Evolutionary conservation across 2,329 filamentous ascomycete genomes (phyloP).

Genomic region (Bimuria novae-zelandiae): DNA sequence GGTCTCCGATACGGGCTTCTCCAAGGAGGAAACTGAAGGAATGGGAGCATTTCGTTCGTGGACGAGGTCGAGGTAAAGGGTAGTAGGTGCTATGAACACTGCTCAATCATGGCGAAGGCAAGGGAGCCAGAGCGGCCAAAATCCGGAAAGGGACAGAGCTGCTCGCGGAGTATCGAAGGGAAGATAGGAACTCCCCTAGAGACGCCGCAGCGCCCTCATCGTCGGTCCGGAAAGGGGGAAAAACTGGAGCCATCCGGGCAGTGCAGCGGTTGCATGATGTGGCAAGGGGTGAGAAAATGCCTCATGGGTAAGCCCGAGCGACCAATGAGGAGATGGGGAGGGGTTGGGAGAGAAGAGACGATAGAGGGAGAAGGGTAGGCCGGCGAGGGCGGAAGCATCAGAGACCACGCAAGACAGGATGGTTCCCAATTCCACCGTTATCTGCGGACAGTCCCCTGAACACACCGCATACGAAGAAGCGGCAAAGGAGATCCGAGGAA

Average conservation of each 20-base stretch:
- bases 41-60: conserved; percentile 4
- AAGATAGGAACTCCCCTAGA: conserved; percentile 1
- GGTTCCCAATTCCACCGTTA: too few relatives aligned
- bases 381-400: too few relatives aligned
- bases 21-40: neutral
- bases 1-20: conserved; percentile 2
- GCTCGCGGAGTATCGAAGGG: conserved; percentile 8
- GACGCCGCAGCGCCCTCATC: conserved; percentile 3
- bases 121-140: conserved; percentile 6
- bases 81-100: conserved; percentile 11
- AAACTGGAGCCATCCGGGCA: conserved; percentile 6
- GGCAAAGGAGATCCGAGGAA: too few relatives aligned
- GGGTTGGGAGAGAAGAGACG: too few relatives aligned
- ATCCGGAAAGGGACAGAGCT: conserved; percentile 3
- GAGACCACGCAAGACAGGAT: too few relatives aligned
- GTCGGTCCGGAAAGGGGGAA: conserved; percentile 5
- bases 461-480: too few relatives aligned
- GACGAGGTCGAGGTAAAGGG: conserved; percentile 3
- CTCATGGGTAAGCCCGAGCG: neutral
- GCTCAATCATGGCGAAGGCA: conserved; percentile 10
- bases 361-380: too few relatives aligned
- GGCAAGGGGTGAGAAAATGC: conserved; percentile 20
- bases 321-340: neutral
- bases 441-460: too few relatives aligned
- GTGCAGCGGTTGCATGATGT: conserved; percentile 18